Percentiles rank a stretch among this genome's conserved stretches.
Conservation (phyloP, 2,329 filamentous ascomycete species). For the Nothophaeocryptopus gaeumannii region DNA sequence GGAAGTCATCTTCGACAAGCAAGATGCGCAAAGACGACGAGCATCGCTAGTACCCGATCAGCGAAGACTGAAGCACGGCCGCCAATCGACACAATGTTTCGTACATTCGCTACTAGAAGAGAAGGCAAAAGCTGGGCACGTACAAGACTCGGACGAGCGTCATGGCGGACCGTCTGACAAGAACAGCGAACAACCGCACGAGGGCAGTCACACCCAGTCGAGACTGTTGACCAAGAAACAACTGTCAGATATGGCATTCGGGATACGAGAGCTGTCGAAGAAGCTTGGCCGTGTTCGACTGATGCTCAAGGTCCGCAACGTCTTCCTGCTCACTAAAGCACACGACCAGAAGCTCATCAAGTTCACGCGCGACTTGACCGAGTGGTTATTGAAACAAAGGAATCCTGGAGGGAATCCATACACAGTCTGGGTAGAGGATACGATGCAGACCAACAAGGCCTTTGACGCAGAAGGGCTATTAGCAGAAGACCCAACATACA, state of each 20-base stretch:
- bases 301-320: slow-evolving; percentile 73
- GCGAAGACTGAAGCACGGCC: slow-evolving; percentile 38
- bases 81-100: slow-evolving; percentile 55
- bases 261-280: slow-evolving; percentile 85
- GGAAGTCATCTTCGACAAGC: slow-evolving; percentile 57
- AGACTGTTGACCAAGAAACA: slow-evolving; percentile 93
- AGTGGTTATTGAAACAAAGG: slow-evolving; percentile 72
- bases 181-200: slow-evolving; percentile 34
- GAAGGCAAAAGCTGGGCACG: slow-evolving; percentile 24
- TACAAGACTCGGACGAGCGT: slow-evolving; percentile 22
- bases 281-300: slow-evolving; percentile 79
- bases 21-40: slow-evolving; percentile 55
- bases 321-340: slow-evolving; percentile 90
- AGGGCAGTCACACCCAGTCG: slow-evolving; percentile 50
- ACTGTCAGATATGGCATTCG: slow-evolving; percentile 94
- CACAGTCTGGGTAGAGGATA: slow-evolving; percentile 76
- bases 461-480: slow-evolving; percentile 73
- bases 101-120: slow-evolving; percentile 59
- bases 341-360: slow-evolving; percentile 77
- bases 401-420: slow-evolving; percentile 62
- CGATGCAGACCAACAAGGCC: slow-evolving; percentile 64
- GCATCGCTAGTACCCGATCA: slow-evolving; percentile 48
- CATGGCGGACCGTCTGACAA: slow-evolving; percentile 43
- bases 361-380: slow-evolving; percentile 71
- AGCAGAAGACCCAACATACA: slow-evolving; percentile 55